A percentile compares a stretch with the other conserved stretches of the same genome.
Conservation (phyloP, 257 asterid species). For the Penstemon barbatus region DNA sequence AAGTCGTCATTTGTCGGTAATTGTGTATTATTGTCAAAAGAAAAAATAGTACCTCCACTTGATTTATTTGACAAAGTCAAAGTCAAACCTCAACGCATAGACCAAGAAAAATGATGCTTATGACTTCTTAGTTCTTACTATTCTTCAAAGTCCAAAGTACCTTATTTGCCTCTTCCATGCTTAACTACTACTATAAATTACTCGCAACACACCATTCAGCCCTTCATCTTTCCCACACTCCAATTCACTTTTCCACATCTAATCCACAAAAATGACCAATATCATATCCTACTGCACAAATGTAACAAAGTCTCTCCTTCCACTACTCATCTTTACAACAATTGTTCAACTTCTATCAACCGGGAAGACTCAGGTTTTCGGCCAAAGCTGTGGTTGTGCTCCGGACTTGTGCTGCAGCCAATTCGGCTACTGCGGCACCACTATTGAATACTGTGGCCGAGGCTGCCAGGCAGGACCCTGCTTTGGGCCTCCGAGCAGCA, state of each 20-base stretch:
- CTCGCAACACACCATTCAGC: not conserved
- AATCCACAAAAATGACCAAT: slow-evolving; percentile 2
- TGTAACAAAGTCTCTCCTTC: slow-evolving; percentile 3
- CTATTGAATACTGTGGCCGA: slow-evolving; percentile 37
- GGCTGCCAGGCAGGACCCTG: slow-evolving; percentile 50
- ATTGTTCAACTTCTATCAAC: slow-evolving; percentile 16
- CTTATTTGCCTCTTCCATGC: too few species aligned
- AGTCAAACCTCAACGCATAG: too few species aligned
- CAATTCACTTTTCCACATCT: not conserved
- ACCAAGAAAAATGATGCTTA: too few species aligned
- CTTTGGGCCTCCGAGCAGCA: slow-evolving; percentile 24
- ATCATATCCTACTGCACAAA: too few species aligned
- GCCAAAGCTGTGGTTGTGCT: slow-evolving; percentile 49
- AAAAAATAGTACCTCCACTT: too few species aligned
- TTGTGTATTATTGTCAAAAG: too few species aligned
- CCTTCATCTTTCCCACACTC: not conserved
- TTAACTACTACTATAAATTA: not conserved
- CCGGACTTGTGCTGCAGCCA: slow-evolving; percentile 45
- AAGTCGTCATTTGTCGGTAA: too few species aligned
- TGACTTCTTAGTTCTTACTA: too few species aligned
- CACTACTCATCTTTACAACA: slow-evolving; percentile 26
- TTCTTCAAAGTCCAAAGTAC: too few species aligned
- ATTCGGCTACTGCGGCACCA: slow-evolving; percentile 49
- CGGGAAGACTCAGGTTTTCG: slow-evolving; percentile 2
- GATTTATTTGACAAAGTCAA: slow-evolving; percentile 17